phyloP scores from a whole-genome alignment of 805 yeast genomes.

The Myxozyma neglecta region DNA sequence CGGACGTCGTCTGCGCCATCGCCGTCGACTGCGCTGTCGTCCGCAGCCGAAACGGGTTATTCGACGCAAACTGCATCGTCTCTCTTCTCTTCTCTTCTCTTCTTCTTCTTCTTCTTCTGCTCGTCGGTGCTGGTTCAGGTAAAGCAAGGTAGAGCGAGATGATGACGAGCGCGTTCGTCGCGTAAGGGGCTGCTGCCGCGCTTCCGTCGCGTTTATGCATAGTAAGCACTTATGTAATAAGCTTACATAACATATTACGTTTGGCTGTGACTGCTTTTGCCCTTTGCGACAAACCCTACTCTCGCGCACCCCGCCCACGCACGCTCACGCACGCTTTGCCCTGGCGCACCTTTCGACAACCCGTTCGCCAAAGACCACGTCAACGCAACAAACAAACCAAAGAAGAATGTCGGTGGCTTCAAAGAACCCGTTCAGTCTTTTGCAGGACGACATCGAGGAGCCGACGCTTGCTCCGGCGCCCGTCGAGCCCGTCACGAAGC shows the following conservation, averaged over 20 bases:
- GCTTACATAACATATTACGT: not conserved
- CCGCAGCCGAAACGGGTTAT: slow-evolving; percentile 30
- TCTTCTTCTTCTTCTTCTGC: too few relatives aligned
- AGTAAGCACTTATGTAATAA: not conserved
- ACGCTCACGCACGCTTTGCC: not conserved
- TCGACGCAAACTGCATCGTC: slow-evolving; percentile 31
- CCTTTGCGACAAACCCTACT: not conserved
- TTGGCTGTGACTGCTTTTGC: slow-evolving; percentile 5
- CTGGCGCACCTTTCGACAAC: not conserved
- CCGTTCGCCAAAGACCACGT: too few relatives aligned
- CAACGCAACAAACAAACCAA: not conserved
- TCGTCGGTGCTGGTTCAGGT: too few relatives aligned
- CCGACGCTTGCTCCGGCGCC: slow-evolving; percentile 48
- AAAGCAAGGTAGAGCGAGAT: too few relatives aligned
- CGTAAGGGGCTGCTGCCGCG: not conserved
- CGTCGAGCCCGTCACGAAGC: slow-evolving; percentile 52
- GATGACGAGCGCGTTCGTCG: not conserved
- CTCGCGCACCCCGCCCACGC: not conserved
- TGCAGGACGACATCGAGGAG: slow-evolving; percentile 77
- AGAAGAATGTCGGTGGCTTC: slow-evolving; percentile 26
- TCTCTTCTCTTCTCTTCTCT: too few relatives aligned
- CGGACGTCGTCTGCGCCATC: slow-evolving; percentile 21
- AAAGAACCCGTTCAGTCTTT: slow-evolving; percentile 28
- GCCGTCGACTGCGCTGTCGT: not conserved
- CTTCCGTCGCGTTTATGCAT: slow-evolving; percentile 9